Evolutionary conservation across 1,139 yeast genomes (phyloP).

Genomic region (Scheffersomyces cryptocercus): DNA sequence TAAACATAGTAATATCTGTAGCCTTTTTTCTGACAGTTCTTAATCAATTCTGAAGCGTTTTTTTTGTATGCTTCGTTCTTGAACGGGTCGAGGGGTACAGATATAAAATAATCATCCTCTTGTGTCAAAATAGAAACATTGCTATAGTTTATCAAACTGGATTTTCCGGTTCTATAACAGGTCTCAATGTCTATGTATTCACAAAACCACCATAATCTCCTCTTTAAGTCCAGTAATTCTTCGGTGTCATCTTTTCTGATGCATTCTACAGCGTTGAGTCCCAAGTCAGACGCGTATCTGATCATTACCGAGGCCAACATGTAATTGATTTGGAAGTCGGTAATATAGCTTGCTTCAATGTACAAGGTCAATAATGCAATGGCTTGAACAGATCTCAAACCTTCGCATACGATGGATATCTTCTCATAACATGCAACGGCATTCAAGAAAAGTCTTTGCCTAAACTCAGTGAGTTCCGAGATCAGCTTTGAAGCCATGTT

Average conservation of each 20-base stretch:
- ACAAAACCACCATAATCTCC: conserved; percentile 25
- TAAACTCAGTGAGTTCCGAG: conserved; percentile 5
- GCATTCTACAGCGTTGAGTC: conserved; percentile 18
- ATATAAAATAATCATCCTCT: conserved; percentile 7
- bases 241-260: conserved; percentile 4
- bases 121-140: conserved; percentile 19
- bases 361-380: conserved; percentile 21
- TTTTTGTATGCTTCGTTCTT: background rate
- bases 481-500: background rate
- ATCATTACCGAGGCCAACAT: conserved; percentile 20
- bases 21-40: conserved; percentile 6
- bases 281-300: conserved; percentile 21
- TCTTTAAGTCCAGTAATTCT: conserved; percentile 11
- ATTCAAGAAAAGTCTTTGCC: conserved; percentile 14
- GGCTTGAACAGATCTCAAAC: conserved; percentile 24
- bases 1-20: conserved; percentile 14
- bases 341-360: conserved; percentile 23
- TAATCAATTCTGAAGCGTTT: conserved; percentile 4
- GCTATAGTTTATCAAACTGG: conserved; percentile 13
- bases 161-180: conserved; percentile 24
- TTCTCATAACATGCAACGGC: conserved; percentile 23
- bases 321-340: conserved; percentile 25
- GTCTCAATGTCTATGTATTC: conserved; percentile 21
- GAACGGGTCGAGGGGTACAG: conserved; percentile 10
- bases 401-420: conserved; percentile 20